phyloP scores from a whole-genome alignment of 2,329 filamentous ascomycete genomes.

The Trichoderma aggressivum region DNA sequence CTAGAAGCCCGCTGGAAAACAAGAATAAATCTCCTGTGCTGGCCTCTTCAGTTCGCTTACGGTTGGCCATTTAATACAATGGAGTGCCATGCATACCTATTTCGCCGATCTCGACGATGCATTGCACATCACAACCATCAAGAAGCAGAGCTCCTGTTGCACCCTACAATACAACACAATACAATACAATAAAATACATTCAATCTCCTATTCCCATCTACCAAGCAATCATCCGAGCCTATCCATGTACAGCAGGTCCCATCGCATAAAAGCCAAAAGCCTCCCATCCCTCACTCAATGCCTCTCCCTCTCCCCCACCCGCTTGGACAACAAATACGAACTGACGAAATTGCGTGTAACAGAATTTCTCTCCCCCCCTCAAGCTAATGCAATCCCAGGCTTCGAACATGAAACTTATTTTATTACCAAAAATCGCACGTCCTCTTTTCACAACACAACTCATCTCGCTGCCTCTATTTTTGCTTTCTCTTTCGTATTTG shows the following conservation, averaged over 20 bases:
- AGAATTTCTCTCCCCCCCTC: not conserved
- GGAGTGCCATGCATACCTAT: too few relatives aligned
- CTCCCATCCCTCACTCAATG: not conserved
- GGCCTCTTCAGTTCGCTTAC: not conserved
- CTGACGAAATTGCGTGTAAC: not conserved
- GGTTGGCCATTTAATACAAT: not conserved
- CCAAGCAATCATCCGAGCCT: not conserved
- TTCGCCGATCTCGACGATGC: not conserved
- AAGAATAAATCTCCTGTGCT: not conserved
- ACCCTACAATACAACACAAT: too few relatives aligned
- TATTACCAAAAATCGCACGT: not conserved
- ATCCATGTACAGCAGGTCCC: not conserved
- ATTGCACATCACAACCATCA: not conserved
- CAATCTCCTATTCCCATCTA: not conserved
- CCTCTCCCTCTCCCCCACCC: not conserved
- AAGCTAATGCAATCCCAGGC: not conserved
- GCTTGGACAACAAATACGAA: not conserved
- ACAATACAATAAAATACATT: too few relatives aligned
- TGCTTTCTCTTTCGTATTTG: not conserved
- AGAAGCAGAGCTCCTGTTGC: not conserved
- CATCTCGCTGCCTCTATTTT: not conserved
- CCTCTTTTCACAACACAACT: not conserved
- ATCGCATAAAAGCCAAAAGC: not conserved
- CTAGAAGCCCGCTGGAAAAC: constrained; percentile 6
- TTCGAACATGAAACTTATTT: not conserved